Evolutionary conservation across 176 grass and related monocot genomes (phyloP).

Genomic region (Eremochloa ophiuroides): DNA sequence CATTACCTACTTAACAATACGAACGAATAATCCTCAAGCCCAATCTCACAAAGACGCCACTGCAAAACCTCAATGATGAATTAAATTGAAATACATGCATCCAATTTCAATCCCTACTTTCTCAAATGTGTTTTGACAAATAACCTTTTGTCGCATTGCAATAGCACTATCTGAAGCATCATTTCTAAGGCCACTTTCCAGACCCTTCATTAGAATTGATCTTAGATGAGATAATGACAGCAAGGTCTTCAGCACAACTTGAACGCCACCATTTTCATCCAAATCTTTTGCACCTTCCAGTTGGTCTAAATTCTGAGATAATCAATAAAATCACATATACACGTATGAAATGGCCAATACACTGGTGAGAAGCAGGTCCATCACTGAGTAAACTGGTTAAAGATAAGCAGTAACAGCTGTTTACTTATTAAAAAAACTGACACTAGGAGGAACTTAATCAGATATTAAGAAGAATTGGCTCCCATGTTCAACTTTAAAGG

Average conservation of each 20-base stretch:
- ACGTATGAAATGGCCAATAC: neutral
- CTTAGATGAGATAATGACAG: constrained; percentile 67
- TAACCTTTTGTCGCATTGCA: constrained; percentile 95
- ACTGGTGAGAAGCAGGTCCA: neutral
- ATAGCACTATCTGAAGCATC: constrained; percentile 89
- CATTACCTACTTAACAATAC: constrained; percentile 85
- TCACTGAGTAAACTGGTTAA: constrained; percentile 5
- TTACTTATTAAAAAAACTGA: neutral
- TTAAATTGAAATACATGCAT: constrained; percentile 27
- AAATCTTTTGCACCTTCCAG: constrained; percentile 37
- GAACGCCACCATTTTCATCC: constrained; percentile 29
- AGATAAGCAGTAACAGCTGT: neutral
- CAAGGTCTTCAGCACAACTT: constrained; percentile 71
- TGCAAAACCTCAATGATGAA: constrained; percentile 42
- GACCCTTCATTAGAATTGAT: constrained; percentile 66
- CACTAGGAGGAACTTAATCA: neutral
- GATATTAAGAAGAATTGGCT: neutral
- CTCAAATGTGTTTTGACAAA: constrained; percentile 14
- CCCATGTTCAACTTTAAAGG: neutral
- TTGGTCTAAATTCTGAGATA: constrained; percentile 71
- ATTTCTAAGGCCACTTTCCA: constrained; percentile 95
- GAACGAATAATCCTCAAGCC: constrained; percentile 96
- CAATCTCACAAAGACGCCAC: constrained; percentile 97
- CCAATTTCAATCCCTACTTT: constrained; percentile 7
- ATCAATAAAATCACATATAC: constrained; percentile 26